phyloP scores from a whole-genome alignment of 2,329 filamentous ascomycete species.

The Fulvia fulva region DNA sequence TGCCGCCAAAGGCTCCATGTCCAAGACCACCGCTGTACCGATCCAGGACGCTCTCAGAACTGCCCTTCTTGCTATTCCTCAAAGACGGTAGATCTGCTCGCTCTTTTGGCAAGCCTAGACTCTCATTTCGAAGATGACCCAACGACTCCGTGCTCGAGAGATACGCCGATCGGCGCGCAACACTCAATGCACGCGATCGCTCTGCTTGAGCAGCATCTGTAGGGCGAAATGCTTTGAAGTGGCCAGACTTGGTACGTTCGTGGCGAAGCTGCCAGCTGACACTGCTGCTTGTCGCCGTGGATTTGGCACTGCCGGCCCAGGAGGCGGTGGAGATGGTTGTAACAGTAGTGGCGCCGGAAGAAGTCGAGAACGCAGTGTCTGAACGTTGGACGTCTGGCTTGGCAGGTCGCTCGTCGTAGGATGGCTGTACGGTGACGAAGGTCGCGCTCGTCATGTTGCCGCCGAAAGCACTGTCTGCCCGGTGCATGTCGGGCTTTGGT shows the following conservation, averaged over 20 bases:
- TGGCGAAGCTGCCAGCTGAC: constrained; percentile 6
- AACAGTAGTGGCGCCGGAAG: constrained; percentile 14
- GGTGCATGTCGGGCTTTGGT: constrained; percentile 17
- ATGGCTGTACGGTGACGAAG: constrained; percentile 24
- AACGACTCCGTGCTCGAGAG: background rate
- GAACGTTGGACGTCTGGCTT: constrained; percentile 14
- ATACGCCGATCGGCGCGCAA: constrained; percentile 13
- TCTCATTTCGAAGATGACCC: background rate
- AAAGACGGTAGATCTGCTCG: constrained; percentile 6
- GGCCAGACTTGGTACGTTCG: constrained; percentile 18
- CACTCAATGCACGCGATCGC: constrained; percentile 24
- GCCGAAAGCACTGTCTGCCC: constrained; percentile 24
- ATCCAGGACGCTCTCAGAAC: constrained; percentile 19
- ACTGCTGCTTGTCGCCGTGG: background rate
- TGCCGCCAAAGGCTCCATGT: constrained; percentile 34
- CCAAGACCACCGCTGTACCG: constrained; percentile 36
- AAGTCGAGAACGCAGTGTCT: constrained; percentile 12
- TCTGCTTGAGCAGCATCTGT: constrained; percentile 24
- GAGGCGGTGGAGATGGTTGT: constrained; percentile 12
- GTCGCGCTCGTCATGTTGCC: constrained; percentile 21
- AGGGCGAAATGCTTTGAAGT: constrained; percentile 25
- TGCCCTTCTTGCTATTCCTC: constrained; percentile 4
- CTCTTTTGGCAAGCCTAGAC: background rate
- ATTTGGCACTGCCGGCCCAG: constrained; percentile 6
- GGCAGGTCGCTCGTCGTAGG: constrained; percentile 14